Percentiles rank a stretch among this genome's conserved stretches.
phyloP scores from a whole-genome alignment of 306 rosid species.

The Dalbergia oliveri region DNA sequence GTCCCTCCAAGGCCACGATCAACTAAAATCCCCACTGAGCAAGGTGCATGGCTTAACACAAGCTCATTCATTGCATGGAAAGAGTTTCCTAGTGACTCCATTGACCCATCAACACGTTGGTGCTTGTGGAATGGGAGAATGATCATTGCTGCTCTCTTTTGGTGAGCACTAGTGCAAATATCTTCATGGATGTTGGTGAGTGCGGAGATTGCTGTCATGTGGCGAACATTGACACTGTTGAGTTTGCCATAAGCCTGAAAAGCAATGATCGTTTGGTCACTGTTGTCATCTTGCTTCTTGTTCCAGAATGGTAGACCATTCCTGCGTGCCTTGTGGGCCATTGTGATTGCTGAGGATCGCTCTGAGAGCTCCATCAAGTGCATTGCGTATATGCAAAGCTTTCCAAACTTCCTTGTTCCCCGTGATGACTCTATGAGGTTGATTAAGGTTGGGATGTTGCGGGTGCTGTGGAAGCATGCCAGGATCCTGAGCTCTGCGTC shows the following conservation, averaged over 20 bases:
- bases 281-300: constrained; percentile 47
- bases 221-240: constrained; percentile 64
- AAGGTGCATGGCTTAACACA: constrained; percentile 69
- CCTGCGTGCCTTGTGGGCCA: constrained; percentile 78
- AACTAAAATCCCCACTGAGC: constrained; percentile 72
- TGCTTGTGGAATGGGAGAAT: constrained; percentile 75
- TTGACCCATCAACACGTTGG: constrained; percentile 63
- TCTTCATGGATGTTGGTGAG: constrained; percentile 67
- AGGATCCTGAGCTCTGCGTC: constrained; percentile 67
- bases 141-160: constrained; percentile 64
- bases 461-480: constrained; percentile 78
- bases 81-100: constrained; percentile 68
- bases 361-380: constrained; percentile 84
- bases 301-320: constrained; percentile 82
- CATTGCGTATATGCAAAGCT: constrained; percentile 76
- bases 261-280: constrained; percentile 68
- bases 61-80: constrained; percentile 57
- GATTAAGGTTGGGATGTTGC: constrained; percentile 68
- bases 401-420: constrained; percentile 62
- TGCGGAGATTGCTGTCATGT: constrained; percentile 76
- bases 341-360: constrained; percentile 78
- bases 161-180: constrained; percentile 73
- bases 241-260: constrained; percentile 71
- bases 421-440: constrained; percentile 73
- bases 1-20: constrained; percentile 80